Evolutionary conservation across 345 rosid species (phyloP).

Genomic region (Gossypium arboreum): DNA sequence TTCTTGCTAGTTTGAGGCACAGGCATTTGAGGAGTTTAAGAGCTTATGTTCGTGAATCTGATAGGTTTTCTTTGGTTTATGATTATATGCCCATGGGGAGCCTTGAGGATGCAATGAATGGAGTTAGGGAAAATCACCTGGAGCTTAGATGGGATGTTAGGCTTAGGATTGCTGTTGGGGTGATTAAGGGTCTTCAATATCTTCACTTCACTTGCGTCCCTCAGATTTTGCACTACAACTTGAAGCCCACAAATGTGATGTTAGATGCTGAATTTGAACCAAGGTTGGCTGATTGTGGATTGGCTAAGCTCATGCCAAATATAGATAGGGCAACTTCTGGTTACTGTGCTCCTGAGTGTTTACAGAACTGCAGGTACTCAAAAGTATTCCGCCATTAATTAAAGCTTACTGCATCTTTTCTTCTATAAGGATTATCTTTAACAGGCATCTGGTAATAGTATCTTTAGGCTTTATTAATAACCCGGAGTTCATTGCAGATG

Average conservation of each 20-base stretch:
- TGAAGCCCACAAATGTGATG: conserved; percentile 89
- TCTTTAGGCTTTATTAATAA: not conserved
- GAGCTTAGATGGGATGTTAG: conserved; percentile 81
- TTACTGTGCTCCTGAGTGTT: conserved; percentile 76
- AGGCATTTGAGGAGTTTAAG: conserved; percentile 84
- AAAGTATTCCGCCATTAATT: not conserved
- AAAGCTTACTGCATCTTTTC: not conserved
- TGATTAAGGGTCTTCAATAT: conserved; percentile 82
- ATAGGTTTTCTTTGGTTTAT: conserved; percentile 70
- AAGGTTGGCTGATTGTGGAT: conserved; percentile 71
- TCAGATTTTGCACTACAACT: conserved; percentile 69
- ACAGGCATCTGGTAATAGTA: not conserved
- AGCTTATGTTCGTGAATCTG: conserved; percentile 74
- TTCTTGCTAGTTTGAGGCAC: conserved; percentile 73
- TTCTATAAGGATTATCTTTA: not conserved
- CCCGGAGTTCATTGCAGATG: too few relatives aligned
- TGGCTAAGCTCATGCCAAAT: conserved; percentile 62
- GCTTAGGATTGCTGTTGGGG: conserved; percentile 82
- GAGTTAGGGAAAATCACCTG: conserved; percentile 57
- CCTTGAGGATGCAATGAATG: conserved; percentile 75
- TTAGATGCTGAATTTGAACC: conserved; percentile 92
- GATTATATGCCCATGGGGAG: conserved; percentile 80
- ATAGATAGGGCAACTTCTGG: conserved; percentile 40
- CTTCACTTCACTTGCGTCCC: conserved; percentile 64
- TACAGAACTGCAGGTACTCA: conserved; percentile 66